phyloP scores from a whole-genome alignment of 371 early-diverging fungal species.

The Rhizopus delemar region DNA sequence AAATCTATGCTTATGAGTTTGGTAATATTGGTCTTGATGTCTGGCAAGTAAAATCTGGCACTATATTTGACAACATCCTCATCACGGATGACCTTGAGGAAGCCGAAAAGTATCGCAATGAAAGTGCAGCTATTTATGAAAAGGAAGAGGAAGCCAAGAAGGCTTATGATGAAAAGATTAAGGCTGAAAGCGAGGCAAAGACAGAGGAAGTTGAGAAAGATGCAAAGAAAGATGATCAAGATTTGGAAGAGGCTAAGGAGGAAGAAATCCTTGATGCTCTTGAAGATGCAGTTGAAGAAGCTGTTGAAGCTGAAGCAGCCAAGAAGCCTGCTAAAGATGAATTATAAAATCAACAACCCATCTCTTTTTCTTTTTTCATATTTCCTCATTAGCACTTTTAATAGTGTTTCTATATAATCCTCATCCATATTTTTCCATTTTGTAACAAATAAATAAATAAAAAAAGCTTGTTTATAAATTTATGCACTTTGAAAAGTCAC shows the following conservation, averaged over 20 bases:
- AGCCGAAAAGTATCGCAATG: constrained; percentile 66
- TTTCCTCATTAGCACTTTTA: no score
- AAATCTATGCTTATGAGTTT: constrained; percentile 79
- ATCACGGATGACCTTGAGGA: constrained; percentile 71
- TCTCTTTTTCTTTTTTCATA: no score
- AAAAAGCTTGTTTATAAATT: background rate
- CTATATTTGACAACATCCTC: constrained; percentile 93
- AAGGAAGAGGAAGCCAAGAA: constrained; percentile 40
- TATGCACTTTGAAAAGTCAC: background rate
- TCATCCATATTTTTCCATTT: background rate
- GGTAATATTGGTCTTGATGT: constrained; percentile 90
- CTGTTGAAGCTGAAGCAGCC: constrained; percentile 25
- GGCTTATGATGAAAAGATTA: constrained; percentile 26
- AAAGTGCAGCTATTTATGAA: constrained; percentile 53
- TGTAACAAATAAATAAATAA: no score
- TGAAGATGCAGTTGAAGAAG: constrained; percentile 23
- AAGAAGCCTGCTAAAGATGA: constrained; percentile 51
- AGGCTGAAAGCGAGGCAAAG: constrained; percentile 30
- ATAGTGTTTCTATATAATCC: no score
- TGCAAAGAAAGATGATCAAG: constrained; percentile 29
- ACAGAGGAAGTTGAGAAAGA: constrained; percentile 32
- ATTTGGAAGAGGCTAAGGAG: constrained; percentile 36
- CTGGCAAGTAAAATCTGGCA: constrained; percentile 95
- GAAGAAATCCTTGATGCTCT: constrained; percentile 19
- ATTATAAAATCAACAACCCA: constrained; percentile 30